These are phyloP conservation scores for Erodium moschatum DNA, from an alignment of 441 rosid genomes.

Conservation along the genomic window DNA sequence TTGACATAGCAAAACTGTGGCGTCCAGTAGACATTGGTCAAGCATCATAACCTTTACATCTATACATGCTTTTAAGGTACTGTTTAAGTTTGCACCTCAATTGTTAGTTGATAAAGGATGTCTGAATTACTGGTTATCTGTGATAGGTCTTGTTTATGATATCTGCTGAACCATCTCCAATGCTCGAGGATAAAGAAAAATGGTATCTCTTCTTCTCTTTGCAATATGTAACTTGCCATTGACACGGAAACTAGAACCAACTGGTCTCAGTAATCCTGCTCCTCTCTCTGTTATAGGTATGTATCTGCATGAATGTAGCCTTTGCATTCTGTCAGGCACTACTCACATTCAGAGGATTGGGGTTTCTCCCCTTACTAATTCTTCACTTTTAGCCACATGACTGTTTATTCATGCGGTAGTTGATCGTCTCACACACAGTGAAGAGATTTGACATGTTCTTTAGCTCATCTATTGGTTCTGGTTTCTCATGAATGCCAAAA, in stretches of 20 bases:
- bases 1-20: not conserved
- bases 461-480: too few relatives aligned
- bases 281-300: slow-evolving; percentile 5
- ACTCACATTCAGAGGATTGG: slow-evolving; percentile 1
- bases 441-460: not conserved
- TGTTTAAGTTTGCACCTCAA: slow-evolving; percentile 6
- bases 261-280: slow-evolving; percentile 1
- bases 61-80: not conserved
- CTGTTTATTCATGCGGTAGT: not conserved
- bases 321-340: not conserved
- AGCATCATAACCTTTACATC: not conserved
- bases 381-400: not conserved
- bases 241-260: slow-evolving; percentile 11
- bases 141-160: slow-evolving; percentile 95
- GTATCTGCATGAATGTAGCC: not conserved
- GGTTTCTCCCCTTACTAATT: not conserved
- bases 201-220: slow-evolving; percentile 49
- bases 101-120: not conserved
- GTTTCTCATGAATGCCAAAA: not conserved
- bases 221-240: slow-evolving; percentile 16
- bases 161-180: slow-evolving; percentile 97
- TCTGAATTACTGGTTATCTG: slow-evolving; percentile 26
- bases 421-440: not conserved
- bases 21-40: not conserved
- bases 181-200: slow-evolving; percentile 99